Evolutionary conservation across 345 rosid species (phyloP), one percentile per base, ranked within the genome.

Genomic region (Salix arbutifolia): DNA sequence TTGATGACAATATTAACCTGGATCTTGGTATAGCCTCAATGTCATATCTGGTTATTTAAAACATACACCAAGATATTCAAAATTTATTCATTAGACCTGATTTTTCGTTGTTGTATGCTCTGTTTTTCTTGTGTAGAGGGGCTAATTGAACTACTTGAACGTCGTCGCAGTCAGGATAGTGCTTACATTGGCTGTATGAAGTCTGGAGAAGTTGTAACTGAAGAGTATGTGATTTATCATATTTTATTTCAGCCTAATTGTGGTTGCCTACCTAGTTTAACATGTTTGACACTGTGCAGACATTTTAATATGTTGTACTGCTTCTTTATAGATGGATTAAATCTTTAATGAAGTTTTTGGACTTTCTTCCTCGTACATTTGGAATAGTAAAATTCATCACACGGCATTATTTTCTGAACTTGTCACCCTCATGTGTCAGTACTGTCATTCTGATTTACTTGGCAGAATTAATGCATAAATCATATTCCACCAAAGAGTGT

Each of bases 141-240:
- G n/a, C 79, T 96, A 81, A 87, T 96, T 38, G 89, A 87, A 69
- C 84, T 93, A 72, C 92, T 96, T 65, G 87, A 90, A 78, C 86
- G 30, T 21, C 96, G 90, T 1, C 94, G 86, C 78, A 90, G 85
- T 76, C 94, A 92, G 83, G 92, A 89, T 83, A 80, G 85, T 79
- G 89, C 93, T 71, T 96, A 96, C 80, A 80, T 93, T 69, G 99
- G 98, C 71, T 93, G 99, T 85, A 96, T 92, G 99, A 96, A 96
- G 89, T 93, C 99, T 17, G 98, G 99, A 73, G 94, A 87, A 21
- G 99, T 96, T 67, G 83, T 93, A 66, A 37, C 88, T 78, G 97
- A 90, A 76, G 85, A 83, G 99, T 96, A 86, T 50, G 82, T 81
- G 70, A 73, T 78, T 73, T 73, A 28, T 50, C 67, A 8, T 73